Evolutionary conservation across 257 asterid genomes (phyloP), one percentile per base, ranked within the genome.

Genomic region (Primulina huaijiensis): DNA sequence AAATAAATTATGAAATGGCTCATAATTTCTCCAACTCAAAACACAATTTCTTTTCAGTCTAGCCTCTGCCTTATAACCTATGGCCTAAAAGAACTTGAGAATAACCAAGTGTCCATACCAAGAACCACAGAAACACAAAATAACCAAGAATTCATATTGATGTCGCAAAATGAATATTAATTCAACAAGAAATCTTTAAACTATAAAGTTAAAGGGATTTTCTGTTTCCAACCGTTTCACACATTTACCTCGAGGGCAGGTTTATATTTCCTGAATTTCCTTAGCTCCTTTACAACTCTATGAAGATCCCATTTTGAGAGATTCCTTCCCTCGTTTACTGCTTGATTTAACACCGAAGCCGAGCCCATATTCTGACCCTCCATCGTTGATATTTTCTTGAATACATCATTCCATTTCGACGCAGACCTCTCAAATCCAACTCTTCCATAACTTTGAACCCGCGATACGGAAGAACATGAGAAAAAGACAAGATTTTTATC

Each of bases 261-360:
- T 62, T 81, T 79, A 79, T 40, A 87, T 69, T 95, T 94, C 79
- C 80, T 79, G 81, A 81, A 91, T 78, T 88, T 88, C 81, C 99
- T 81, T 59, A 94, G 88, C 88, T 91, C 96, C 88, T 84, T 94
- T n/a, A 86, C 90, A 60, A 89, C 75, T 55, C 90, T 78, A 40
- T 76, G 80, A 72, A 94, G 89, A 79, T 91, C 97, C 90, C 96
- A 88, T 77, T 85, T 89, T 0, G 89, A 29, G 6, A 91, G 75
- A 60, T 31, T 76, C 34, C 84, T 85, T 6, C 95, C 95, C 55
- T 79, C 90, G 72, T 78, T 87, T 66, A 86, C 97, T 66, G 82
- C 77, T 79, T 86, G 82, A 68, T 84, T 85, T 82, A 94, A 76
- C 83, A 94, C 97, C 62, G 87, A 76, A 59, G 85, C 80, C 72